Base-by-base conservation (phyloP, 1,139 yeast genomes). In the Wickerhamomyces sp. region DNA sequence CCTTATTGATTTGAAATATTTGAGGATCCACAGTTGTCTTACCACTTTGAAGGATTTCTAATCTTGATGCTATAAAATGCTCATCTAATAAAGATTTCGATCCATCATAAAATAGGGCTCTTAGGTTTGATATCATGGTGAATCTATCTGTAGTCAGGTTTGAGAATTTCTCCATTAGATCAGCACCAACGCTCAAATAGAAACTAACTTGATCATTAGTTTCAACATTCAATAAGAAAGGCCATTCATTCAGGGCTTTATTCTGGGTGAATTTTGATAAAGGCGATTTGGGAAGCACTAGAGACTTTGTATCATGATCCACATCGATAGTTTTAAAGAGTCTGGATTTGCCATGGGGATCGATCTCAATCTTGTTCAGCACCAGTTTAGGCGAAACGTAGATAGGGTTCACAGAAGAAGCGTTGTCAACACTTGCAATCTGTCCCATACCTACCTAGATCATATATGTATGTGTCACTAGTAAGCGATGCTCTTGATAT, bases 261-360 rank as follows among this genome's bases (percentile, higher is more conserved):
- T 44, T 46, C 27, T 46, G 48, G 4, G 41, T 41, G 21, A 42
- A 46, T 9, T 32, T 27, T 3, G 44, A 36, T 9, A 37, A 16
- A 12, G 40, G 40, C 1, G 33, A 9, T 22, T 20, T 35, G 17
- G 47, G 45, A 9, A 43, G 36, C 15, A 13, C 20, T 2, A 44
- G 12, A 3, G 20, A 3, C 6, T 22, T 18, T 19, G 25, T 13
- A 5, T 31, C 20, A 18, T 35, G 26, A 24, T 35, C 31, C 8
- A 28, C 17, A 3, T 29, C 16, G 2, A 37, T 22, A 1, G 15
- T 7, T n/a, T 39, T 38, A 7, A 17, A n/a, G 10, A 4, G 20
- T 7, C 16, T 14, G 7, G 18, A 16, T 21, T 21, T 22, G 9
- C 19, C 28, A 4, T 24, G 7, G 3, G 38, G 27, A 4, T 26